Evolutionary conservation across 1,284 basidiomycete species (phyloP).

Genomic region (Flammula alnicola): DNA sequence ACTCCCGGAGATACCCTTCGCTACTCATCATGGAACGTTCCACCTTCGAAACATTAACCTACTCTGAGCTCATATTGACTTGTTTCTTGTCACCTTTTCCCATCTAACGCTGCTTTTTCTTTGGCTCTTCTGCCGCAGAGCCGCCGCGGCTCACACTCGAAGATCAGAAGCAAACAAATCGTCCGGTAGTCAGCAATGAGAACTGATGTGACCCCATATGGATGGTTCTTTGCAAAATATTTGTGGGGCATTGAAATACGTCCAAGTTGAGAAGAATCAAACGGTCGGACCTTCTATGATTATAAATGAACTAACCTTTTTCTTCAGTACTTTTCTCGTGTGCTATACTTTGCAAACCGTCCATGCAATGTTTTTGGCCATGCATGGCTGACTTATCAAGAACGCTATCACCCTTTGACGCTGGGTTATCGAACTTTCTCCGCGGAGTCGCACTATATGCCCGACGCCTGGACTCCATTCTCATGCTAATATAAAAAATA

Average conservation of each 20-base stretch:
- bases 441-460: constrained; percentile 19
- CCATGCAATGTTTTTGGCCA: no score
- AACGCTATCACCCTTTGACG: constrained; percentile 7
- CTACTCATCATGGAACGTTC: constrained; percentile 26
- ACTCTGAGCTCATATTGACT: constrained; percentile 1
- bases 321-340: background rate
- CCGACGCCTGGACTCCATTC: constrained; percentile 12
- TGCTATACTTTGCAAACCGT: no score
- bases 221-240: background rate
- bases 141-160: constrained; percentile 35
- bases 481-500: constrained; percentile 14
- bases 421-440: constrained; percentile 7
- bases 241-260: background rate
- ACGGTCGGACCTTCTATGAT: background rate
- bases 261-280: background rate
- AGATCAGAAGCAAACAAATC: constrained; percentile 33
- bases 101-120: constrained; percentile 14
- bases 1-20: constrained; percentile 37
- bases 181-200: constrained; percentile 24
- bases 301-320: background rate
- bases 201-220: constrained; percentile 11
- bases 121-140: constrained; percentile 34
- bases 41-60: constrained; percentile 10
- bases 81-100: constrained; percentile 5
- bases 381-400: constrained; percentile 10